These are phyloP conservation scores for Keithomyces neogunnii DNA, from an alignment of 2,329 filamentous ascomycete genomes.

Conservation along the genomic window DNA sequence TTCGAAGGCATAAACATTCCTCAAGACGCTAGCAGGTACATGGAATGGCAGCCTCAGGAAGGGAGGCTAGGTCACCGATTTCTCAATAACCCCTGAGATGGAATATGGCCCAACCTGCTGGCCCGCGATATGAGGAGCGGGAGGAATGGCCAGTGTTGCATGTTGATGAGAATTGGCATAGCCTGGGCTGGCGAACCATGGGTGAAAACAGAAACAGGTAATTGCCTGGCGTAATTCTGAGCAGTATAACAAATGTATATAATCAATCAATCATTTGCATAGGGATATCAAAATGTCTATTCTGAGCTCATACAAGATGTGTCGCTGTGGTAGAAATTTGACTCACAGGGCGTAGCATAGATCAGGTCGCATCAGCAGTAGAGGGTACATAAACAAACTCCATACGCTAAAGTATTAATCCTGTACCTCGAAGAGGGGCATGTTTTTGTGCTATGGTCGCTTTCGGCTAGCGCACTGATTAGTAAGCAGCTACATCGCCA, in stretches of 20 bases:
- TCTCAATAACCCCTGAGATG: neutral
- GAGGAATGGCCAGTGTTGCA: neutral
- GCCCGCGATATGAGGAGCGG: neutral
- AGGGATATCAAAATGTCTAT: neutral
- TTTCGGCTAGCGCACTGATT: neutral
- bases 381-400: too few relatives aligned
- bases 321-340: too few relatives aligned
- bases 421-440: too few relatives aligned
- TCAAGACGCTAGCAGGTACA: neutral
- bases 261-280: neutral
- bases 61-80: neutral
- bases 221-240: neutral
- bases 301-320: neutral
- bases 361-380: too few relatives aligned
- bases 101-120: neutral
- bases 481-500: neutral
- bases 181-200: neutral
- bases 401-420: too few relatives aligned
- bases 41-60: conserved; percentile 3
- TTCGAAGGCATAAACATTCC: neutral
- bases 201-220: neutral
- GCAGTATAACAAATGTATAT: neutral
- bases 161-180: neutral
- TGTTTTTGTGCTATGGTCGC: too few relatives aligned
- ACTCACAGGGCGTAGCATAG: too few relatives aligned